A percentile compares a stretch with the other conserved stretches of the same genome.
phyloP scores from a whole-genome alignment of 1,284 basidiomycete species.

The Cryptococcus neoformans region DNA sequence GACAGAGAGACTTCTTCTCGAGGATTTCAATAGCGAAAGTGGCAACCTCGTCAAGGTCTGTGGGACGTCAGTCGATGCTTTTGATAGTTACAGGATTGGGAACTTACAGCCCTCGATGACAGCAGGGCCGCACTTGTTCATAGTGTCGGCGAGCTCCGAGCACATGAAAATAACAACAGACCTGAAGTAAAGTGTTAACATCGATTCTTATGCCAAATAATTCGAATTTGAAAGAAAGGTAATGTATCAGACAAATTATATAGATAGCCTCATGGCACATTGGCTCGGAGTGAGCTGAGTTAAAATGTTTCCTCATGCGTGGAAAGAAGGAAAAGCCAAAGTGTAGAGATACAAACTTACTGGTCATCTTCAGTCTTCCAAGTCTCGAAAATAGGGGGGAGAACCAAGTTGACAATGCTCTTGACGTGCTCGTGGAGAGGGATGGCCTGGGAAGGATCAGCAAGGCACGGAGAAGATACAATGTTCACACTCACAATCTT shows the following conservation, averaged over 20 bases:
- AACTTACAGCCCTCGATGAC: constrained; percentile 63
- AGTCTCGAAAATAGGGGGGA: constrained; percentile 78
- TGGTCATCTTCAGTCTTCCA: constrained; percentile 97
- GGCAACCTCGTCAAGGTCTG: constrained; percentile 77
- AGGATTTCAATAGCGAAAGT: constrained; percentile 77
- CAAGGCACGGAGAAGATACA: neutral
- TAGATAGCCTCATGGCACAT: constrained; percentile 59
- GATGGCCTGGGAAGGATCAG: constrained; percentile 20
- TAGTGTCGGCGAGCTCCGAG: constrained; percentile 81
- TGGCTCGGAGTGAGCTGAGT: constrained; percentile 85
- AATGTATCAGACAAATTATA: constrained; percentile 41
- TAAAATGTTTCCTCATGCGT: constrained; percentile 60
- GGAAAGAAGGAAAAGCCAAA: neutral
- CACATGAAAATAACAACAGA: constrained; percentile 83
- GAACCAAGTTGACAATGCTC: constrained; percentile 72
- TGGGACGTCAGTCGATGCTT: neutral
- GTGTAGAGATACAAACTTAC: constrained; percentile 58
- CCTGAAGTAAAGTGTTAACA: constrained; percentile 52
- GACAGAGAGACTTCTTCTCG: constrained; percentile 90
- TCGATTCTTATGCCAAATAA: neutral
- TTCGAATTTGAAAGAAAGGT: constrained; percentile 2
- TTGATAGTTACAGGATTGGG: neutral
- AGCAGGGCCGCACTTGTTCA: constrained; percentile 84
- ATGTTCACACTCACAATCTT: constrained; percentile 54
- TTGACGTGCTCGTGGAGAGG: constrained; percentile 74